Evolutionary conservation across 148 eudicot genomes (phyloP).

Genomic region (Agrostemma githago): DNA sequence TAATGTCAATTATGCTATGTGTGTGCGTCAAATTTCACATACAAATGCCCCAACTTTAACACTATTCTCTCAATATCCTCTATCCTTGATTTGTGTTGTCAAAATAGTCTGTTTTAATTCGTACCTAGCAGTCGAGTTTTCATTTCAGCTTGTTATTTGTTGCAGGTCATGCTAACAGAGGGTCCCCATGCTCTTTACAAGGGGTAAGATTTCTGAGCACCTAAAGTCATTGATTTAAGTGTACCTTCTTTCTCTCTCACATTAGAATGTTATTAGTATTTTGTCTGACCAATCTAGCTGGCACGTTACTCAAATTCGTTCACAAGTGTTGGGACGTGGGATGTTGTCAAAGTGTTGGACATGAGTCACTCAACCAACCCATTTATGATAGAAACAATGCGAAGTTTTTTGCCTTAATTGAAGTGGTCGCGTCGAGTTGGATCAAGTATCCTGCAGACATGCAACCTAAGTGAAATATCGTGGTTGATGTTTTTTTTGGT

Average conservation of each 20-base stretch:
- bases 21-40: background rate
- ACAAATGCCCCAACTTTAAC: background rate
- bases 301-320: background rate
- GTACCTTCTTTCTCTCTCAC: background rate
- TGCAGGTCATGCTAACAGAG: constrained; percentile 71
- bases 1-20: background rate
- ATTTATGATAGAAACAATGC: background rate
- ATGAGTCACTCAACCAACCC: background rate
- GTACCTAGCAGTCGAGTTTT: background rate
- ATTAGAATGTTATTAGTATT: background rate
- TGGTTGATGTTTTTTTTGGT: too few relatives aligned
- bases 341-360: background rate
- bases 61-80: constrained; percentile 3
- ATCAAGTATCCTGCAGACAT: background rate
- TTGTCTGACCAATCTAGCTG: background rate
- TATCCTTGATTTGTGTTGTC: background rate
- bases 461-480: background rate
- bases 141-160: constrained; percentile 15
- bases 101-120: background rate
- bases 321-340: background rate
- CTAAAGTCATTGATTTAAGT: background rate
- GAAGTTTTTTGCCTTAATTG: background rate
- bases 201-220: constrained; percentile 55
- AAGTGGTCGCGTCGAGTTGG: background rate
- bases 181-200: constrained; percentile 86